Evolutionary conservation across 805 yeast species (phyloP), one percentile per base, ranked within the genome.

Genomic region (Lipomyces chichibuensis): DNA sequence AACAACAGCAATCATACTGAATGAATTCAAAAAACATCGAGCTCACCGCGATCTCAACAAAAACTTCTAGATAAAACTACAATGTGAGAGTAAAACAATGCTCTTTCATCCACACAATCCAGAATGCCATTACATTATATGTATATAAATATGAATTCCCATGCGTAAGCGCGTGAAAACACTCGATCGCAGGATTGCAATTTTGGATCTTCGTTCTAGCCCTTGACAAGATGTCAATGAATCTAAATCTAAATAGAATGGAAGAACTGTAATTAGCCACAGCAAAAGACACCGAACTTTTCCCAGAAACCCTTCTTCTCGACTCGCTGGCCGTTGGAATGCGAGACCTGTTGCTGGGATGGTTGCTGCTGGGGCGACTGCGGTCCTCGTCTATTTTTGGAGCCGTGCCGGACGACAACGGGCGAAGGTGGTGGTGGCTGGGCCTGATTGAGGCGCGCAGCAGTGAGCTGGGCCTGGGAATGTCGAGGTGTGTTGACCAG

Each of bases 391-490:
- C 78, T 73, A 54, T 79, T 64, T 69, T 74, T 75, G 71, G 76
- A 71, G 59, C 76, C 73, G 67, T 77, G 76, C 43, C 80, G 73
- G 65, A 72, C 72, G 72, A 77, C 69, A 11, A 77, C 78, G 6
- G 79, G 76, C 51, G 72, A 71, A 27, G 80, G 79, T 32, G 79
- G 76, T 20, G 78, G 74, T 14, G 77, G 77, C 62, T 71, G 74
- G n/a, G 83, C 80, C 59, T 83, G 83, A 70, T 81, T 83, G 66
- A 81, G 75, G 58, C 79, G 77, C 32, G 77, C 75, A 35, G 76
- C 72, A 20, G 77, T 71, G 43, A 75, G 71, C 65, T 77, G 77
- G 23, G 75, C 74, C 62, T 75, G 77, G 20, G 73, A 65, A 59
- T 65, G 69, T 27, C 66, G 71, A 5, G 68, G 63, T 7, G 70